Percentiles rank a stretch among this genome's conserved stretches.
Evolutionary conservation across 1,139 yeast genomes (phyloP).

Genomic region (Taiozyma sp.): DNA sequence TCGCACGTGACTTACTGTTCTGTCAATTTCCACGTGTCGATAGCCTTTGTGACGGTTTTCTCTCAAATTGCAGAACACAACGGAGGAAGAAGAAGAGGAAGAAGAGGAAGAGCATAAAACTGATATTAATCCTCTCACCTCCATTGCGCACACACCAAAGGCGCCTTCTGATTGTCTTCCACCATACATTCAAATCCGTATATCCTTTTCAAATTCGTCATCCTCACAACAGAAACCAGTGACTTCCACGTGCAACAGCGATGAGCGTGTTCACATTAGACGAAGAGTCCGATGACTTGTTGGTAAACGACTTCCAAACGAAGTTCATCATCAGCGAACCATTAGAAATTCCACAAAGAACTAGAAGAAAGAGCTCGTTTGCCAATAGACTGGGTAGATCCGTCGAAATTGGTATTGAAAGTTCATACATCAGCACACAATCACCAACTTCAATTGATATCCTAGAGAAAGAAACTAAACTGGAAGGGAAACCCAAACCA

Average conservation of each 20-base stretch:
- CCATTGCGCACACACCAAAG: background rate
- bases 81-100: too few relatives aligned
- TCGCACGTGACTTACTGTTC: background rate
- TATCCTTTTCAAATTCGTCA: background rate
- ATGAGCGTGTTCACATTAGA: conserved; percentile 22
- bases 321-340: conserved; percentile 15
- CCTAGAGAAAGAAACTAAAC: background rate
- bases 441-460: background rate
- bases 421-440: conserved; percentile 22
- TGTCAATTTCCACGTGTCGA: background rate
- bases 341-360: conserved; percentile 9
- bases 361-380: conserved; percentile 26
- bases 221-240: background rate
- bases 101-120: too few relatives aligned
- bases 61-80: background rate
- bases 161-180: background rate
- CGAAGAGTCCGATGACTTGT: conserved; percentile 15
- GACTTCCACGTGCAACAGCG: background rate
- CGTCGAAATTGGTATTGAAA: conserved; percentile 42
- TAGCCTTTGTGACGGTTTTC: background rate
- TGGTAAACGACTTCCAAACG: conserved; percentile 16
- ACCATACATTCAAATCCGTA: background rate
- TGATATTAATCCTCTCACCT: background rate
- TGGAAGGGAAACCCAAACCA: conserved; percentile 28
- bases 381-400: conserved; percentile 40